These are phyloP conservation scores for Nannizzia gypsea DNA, from an alignment of 2,329 filamentous ascomycete species.

Conservation along the genomic window DNA sequence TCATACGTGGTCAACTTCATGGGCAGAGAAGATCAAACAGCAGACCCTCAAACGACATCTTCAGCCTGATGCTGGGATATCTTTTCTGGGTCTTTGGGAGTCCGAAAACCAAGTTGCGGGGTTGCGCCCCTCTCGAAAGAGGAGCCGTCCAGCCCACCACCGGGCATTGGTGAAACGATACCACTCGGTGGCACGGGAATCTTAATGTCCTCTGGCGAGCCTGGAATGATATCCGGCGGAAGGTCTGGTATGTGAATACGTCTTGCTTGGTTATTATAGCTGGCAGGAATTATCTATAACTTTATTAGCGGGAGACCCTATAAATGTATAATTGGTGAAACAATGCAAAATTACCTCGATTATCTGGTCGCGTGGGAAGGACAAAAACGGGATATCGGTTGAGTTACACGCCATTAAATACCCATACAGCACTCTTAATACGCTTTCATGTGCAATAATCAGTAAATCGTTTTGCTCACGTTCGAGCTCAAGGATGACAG, in stretches of 20 bases:
- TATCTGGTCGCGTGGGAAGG: conserved; percentile 92
- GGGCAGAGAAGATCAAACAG: background rate
- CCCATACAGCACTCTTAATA: conserved; percentile 90
- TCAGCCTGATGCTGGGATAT: conserved; percentile 36
- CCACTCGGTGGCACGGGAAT: conserved; percentile 58
- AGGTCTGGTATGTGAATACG: conserved; percentile 71
- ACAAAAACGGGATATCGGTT: conserved; percentile 80
- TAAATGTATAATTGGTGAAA: background rate
- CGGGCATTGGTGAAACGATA: conserved; percentile 33
- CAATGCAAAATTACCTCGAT: conserved; percentile 53
- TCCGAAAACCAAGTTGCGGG: conserved; percentile 32
- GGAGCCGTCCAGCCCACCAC: conserved; percentile 22
- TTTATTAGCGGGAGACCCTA: background rate
- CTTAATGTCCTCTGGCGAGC: conserved; percentile 67
- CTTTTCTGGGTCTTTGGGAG: conserved; percentile 33
- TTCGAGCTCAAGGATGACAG: conserved; percentile 93
- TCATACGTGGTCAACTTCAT: background rate
- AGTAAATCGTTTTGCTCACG: conserved; percentile 94
- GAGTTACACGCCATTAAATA: conserved; percentile 98
- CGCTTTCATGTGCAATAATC: conserved; percentile 95
- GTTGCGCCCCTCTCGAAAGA: conserved; percentile 32
- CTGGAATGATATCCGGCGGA: conserved; percentile 55
- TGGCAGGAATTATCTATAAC: conserved; percentile 73
- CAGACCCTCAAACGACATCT: conserved; percentile 28
- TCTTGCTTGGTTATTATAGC: conserved; percentile 92